Percentiles rank a stretch among this genome's conserved stretches.
Conservation (phyloP, 768 basidiomycete genomes). For the Russula sp. region DNA sequence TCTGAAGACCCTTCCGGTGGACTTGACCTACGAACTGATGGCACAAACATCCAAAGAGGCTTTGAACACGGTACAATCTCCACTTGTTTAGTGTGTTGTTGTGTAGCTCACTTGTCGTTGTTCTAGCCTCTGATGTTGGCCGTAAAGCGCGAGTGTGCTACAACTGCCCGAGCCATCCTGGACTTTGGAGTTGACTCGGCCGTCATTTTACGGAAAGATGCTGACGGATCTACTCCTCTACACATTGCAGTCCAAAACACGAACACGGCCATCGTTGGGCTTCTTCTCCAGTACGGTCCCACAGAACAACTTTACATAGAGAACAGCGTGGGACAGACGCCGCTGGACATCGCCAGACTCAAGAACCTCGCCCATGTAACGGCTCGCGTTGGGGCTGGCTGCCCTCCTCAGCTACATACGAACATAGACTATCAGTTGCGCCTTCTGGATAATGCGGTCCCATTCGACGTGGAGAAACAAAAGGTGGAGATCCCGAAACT, state of each 20-base stretch:
- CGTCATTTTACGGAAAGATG: constrained; percentile 42
- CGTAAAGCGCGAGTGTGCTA: constrained; percentile 39
- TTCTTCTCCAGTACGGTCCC: constrained; percentile 43
- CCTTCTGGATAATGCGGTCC: not conserved
- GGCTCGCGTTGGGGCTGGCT: not conserved
- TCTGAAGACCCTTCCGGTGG: constrained; percentile 49
- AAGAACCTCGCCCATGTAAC: constrained; percentile 19
- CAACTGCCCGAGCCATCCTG: constrained; percentile 38
- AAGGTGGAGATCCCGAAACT: constrained; percentile 24
- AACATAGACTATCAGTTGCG: not conserved
- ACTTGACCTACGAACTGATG: constrained; percentile 46
- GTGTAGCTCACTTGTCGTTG: constrained; percentile 1
- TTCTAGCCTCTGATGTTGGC: constrained; percentile 55
- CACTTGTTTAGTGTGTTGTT: not conserved
- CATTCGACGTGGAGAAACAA: constrained; percentile 23
- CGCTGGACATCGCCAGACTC: constrained; percentile 33
- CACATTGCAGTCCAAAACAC: constrained; percentile 46
- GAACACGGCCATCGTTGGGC: constrained; percentile 39
- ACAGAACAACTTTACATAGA: constrained; percentile 46
- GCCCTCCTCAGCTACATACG: not conserved
- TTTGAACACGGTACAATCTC: constrained; percentile 46
- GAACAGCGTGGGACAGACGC: constrained; percentile 41
- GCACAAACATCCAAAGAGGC: constrained; percentile 46
- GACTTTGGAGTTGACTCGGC: constrained; percentile 40
- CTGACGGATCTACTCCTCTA: constrained; percentile 50